Evolutionary conservation across 805 yeast genomes (phyloP).

Genomic region (Suhomyces faveliae): DNA sequence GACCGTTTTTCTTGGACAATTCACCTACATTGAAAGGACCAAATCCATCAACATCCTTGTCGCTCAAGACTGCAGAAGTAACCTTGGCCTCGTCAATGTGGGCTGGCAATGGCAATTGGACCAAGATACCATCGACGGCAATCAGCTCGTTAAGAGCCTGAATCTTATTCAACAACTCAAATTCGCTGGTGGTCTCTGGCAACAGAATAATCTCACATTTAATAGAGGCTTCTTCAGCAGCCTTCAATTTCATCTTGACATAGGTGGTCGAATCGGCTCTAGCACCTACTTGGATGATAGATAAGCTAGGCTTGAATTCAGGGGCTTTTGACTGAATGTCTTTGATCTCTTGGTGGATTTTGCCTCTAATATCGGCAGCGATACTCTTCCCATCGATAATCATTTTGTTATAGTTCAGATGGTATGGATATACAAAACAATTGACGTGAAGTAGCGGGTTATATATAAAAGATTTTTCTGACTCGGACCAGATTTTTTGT

Average conservation of each 20-base stretch:
- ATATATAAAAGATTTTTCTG: constrained; percentile 2
- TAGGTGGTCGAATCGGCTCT: constrained; percentile 81
- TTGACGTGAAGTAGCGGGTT: constrained; percentile 1
- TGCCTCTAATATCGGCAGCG: constrained; percentile 38
- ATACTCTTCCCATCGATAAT: constrained; percentile 46
- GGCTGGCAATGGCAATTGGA: constrained; percentile 74
- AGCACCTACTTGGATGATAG: constrained; percentile 74
- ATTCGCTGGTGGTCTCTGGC: constrained; percentile 56
- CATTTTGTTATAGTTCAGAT: background rate
- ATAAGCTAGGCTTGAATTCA: constrained; percentile 60
- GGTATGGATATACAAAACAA: background rate
- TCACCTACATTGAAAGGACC: constrained; percentile 78
- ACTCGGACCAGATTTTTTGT: constrained; percentile 2
- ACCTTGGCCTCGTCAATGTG: constrained; percentile 67
- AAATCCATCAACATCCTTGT: constrained; percentile 83
- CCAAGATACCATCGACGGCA: constrained; percentile 67
- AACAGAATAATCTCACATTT: constrained; percentile 59
- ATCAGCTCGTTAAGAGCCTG: constrained; percentile 55
- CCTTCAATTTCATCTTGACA: constrained; percentile 76
- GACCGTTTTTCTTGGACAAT: constrained; percentile 68
- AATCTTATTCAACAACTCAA: constrained; percentile 53
- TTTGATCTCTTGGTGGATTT: constrained; percentile 40
- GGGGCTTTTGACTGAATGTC: constrained; percentile 45
- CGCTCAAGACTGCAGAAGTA: constrained; percentile 62
- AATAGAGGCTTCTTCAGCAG: constrained; percentile 69